Conservation (phyloP, 108 stramenopile species). For the Poteriospumella lacustris region DNA sequence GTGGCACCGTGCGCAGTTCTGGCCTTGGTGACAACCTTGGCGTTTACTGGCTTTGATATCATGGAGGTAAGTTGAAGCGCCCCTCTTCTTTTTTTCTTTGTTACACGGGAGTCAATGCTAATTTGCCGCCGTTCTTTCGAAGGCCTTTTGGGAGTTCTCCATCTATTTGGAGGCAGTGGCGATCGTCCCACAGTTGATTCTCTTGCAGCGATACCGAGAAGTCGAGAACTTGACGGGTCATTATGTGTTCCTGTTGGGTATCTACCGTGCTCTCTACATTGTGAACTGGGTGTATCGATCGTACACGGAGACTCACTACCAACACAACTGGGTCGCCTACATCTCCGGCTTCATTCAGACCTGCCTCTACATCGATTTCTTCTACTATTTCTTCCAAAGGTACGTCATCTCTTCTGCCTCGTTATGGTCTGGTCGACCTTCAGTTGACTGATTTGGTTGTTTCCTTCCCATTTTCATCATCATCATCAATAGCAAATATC, state of each 20-base stretch:
- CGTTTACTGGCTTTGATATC: constrained; percentile 55
- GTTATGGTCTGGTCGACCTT: too few species aligned
- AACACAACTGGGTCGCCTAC: constrained; percentile 86
- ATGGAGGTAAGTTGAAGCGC: constrained; percentile 36
- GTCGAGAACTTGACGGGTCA: constrained; percentile 95
- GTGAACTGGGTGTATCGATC: constrained; percentile 97
- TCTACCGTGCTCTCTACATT: constrained; percentile 93
- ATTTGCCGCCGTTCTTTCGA: too few species aligned
- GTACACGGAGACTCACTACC: constrained; percentile 74
- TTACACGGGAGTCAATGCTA: too few species aligned
- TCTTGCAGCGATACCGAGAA: constrained; percentile 90
- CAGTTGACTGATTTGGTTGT: constrained; percentile 27
- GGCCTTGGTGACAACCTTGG: constrained; percentile 68
- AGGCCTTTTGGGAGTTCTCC: constrained; percentile 89
- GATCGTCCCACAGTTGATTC: constrained; percentile 93
- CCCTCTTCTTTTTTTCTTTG: too few species aligned
- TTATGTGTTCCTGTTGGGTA: constrained; percentile 94
- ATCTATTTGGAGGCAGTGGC: constrained; percentile 90
- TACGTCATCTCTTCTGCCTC: background rate
- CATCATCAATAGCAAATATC: constrained; percentile 26
- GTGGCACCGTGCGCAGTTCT: constrained; percentile 80
- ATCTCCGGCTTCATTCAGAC: constrained; percentile 90
- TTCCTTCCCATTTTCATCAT: background rate
- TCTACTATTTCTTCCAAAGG: constrained; percentile 80
- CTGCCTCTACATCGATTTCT: constrained; percentile 94